Conservation (phyloP, 2,329 filamentous ascomycete species). For the Stenocarpella maydis region DNA sequence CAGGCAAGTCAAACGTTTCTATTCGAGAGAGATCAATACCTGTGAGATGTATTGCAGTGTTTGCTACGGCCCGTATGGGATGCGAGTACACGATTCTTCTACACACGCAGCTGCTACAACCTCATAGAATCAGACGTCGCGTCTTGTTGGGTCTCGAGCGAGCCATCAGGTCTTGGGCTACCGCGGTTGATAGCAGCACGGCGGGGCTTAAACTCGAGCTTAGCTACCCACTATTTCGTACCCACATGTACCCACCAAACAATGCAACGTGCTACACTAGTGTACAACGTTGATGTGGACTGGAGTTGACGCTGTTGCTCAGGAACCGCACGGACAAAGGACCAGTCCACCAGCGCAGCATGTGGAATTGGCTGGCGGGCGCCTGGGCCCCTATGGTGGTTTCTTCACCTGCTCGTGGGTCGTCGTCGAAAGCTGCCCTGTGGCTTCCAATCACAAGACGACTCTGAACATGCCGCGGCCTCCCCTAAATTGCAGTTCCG, state of each 20-base stretch:
- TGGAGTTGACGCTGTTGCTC: not conserved
- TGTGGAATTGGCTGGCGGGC: not conserved
- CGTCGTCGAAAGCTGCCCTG: conserved; percentile 5
- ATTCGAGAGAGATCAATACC: not conserved
- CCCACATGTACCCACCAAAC: conserved; percentile 8
- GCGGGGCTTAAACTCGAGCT: conserved; percentile 2
- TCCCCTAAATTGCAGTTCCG: conserved; percentile 22
- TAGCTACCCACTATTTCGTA: conserved; percentile 24
- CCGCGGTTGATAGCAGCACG: not conserved
- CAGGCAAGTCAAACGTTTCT: too few species aligned
- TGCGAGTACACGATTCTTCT: not conserved
- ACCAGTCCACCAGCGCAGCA: not conserved
- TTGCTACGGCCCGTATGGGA: not conserved
- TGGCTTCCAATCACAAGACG: conserved; percentile 9
- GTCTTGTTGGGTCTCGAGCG: not conserved
- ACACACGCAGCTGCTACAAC: not conserved
- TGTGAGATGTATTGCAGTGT: not conserved
- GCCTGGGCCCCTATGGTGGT: conserved; percentile 8
- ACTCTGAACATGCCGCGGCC: not conserved
- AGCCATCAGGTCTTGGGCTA: not conserved
- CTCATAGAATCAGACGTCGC: not conserved
- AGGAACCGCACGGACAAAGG: not conserved
- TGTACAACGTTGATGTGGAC: conserved; percentile 14
- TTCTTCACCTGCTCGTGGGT: conserved; percentile 1
- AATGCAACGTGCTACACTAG: conserved; percentile 27